Evolutionary conservation across 352 stramenopile genomes (phyloP).

Genomic region (Globisporangium barbulae): DNA sequence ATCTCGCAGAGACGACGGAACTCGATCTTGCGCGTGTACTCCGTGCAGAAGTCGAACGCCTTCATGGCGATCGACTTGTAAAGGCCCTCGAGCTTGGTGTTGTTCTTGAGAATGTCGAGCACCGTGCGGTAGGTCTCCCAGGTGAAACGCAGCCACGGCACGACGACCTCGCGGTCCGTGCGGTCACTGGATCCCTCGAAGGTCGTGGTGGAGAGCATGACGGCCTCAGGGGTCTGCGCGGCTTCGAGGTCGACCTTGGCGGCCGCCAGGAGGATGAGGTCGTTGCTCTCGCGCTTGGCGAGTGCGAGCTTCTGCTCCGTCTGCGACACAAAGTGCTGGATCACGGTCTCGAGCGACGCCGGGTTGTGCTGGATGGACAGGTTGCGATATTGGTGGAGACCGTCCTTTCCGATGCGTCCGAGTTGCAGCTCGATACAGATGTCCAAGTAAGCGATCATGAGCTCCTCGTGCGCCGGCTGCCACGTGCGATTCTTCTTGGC

Average conservation of each 20-base stretch:
- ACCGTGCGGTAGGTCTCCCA: constrained; percentile 98
- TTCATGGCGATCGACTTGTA: constrained; percentile 80
- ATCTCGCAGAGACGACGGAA: constrained; percentile 97
- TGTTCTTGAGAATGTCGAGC: constrained; percentile 97
- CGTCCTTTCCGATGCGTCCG: constrained; percentile 95
- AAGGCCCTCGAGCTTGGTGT: constrained; percentile 89
- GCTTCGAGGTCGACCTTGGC: constrained; percentile 89
- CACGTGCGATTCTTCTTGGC: constrained; percentile 95
- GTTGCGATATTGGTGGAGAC: constrained; percentile 98
- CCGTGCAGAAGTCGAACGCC: constrained; percentile 83
- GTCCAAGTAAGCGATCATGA: constrained; percentile 96
- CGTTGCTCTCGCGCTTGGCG: constrained; percentile 85
- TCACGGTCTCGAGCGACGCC: constrained; percentile 93
- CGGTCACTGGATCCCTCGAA: constrained; percentile 94
- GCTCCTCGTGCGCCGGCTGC: constrained; percentile 96
- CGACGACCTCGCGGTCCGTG: constrained; percentile 92
- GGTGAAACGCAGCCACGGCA: constrained; percentile 94
- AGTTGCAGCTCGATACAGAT: constrained; percentile 95
- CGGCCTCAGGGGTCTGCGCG: constrained; percentile 92
- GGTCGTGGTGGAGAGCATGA: constrained; percentile 97
- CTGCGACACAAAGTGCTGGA: constrained; percentile 90
- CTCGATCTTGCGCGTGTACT: constrained; percentile 92
- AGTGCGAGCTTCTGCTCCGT: constrained; percentile 86
- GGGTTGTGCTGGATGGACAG: constrained; percentile 93
- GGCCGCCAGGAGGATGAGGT: constrained; percentile 75